Conservation (phyloP, 164 flowering plant species). For the Magnolia kwangsiensis region DNA sequence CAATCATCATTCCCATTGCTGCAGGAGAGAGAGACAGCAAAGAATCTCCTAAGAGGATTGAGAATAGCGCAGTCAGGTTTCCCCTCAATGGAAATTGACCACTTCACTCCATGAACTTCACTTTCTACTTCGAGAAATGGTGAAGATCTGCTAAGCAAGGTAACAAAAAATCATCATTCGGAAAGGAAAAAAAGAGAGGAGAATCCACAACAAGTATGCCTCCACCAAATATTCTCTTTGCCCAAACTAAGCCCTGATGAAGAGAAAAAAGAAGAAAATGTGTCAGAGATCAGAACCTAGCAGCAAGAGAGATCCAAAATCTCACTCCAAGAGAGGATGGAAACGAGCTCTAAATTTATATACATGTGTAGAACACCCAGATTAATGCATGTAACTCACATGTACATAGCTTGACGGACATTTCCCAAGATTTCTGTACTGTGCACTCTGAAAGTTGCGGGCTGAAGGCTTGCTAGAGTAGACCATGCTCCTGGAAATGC, state of each 20-base stretch:
- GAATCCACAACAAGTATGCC: not conserved
- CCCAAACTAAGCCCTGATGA: not conserved
- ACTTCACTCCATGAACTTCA: conserved; percentile 49
- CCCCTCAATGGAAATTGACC: conserved; percentile 67
- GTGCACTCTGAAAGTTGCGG: not conserved
- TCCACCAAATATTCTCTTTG: not conserved
- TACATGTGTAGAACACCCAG: not conserved
- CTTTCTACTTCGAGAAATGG: not conserved
- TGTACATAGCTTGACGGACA: not conserved
- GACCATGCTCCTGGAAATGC: conserved; percentile 1
- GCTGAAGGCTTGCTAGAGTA: not conserved
- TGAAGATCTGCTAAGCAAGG: not conserved
- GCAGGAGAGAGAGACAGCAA: conserved; percentile 95
- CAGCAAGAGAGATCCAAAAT: not conserved
- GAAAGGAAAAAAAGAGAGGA: not conserved
- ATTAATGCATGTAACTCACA: not conserved
- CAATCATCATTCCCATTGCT: conserved; percentile 10
- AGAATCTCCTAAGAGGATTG: conserved; percentile 72
- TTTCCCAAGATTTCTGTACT: not conserved
- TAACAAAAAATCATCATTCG: not conserved
- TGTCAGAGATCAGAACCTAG: not conserved
- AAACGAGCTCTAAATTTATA: not conserved
- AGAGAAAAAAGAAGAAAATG: not conserved
- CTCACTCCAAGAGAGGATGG: not conserved
- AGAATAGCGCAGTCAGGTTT: conserved; percentile 47